phyloP scores from a whole-genome alignment of 129 eudicot genomes.

The Tagetes erecta region DNA sequence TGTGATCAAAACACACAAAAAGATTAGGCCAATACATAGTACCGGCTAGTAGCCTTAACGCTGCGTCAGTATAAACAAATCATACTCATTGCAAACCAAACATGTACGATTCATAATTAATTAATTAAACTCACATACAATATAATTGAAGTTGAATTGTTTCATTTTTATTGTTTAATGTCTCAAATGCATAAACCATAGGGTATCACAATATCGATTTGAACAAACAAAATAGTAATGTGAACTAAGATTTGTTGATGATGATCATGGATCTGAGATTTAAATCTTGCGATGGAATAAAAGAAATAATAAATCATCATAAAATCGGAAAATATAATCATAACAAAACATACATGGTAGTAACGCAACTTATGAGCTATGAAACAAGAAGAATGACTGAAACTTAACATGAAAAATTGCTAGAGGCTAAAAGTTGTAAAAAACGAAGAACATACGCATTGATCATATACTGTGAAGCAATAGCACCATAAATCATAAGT shows the following conservation, averaged over 20 bases:
- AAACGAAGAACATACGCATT: neutral
- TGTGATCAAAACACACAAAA: no score
- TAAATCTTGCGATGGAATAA: neutral
- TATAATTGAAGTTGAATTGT: neutral
- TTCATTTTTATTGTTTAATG: neutral
- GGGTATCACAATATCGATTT: neutral
- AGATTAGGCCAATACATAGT: no score
- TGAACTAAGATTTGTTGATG: no score
- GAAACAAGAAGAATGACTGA: neutral
- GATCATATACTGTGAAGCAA: neutral
- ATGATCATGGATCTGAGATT: neutral
- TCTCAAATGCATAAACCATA: neutral
- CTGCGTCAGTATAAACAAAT: slow-evolving; percentile 27
- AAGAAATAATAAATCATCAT: no score
- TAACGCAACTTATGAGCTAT: neutral
- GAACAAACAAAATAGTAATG: neutral
- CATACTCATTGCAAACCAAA: neutral
- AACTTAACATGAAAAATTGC: neutral
- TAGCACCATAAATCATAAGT: neutral
- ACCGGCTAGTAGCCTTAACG: slow-evolving; percentile 39
- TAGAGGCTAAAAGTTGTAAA: neutral
- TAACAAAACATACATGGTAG: neutral
- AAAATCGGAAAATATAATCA: neutral
- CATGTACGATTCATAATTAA: neutral
- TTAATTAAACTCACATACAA: neutral